Percentiles rank a stretch among this genome's conserved stretches.
Evolutionary conservation across 495 filamentous ascomycete genomes (phyloP).

Genomic region (Aspergillus bridgeri): DNA sequence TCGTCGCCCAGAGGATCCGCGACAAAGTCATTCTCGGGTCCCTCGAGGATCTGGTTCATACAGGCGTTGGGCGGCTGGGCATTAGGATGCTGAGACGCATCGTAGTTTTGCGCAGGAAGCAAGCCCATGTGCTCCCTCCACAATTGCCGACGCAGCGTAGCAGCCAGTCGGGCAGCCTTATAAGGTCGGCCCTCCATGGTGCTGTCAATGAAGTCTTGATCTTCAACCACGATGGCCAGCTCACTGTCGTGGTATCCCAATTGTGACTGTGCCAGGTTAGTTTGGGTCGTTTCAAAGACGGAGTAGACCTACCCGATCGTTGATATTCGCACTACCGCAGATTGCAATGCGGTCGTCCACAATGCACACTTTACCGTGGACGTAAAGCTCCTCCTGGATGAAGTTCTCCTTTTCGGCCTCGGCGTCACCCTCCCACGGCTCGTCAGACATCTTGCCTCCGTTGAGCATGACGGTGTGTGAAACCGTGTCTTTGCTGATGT

Average conservation of each 20-base stretch:
- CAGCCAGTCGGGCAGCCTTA: slow-evolving; percentile 70
- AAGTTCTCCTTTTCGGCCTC: slow-evolving; percentile 79
- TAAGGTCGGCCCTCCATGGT: slow-evolving; percentile 77
- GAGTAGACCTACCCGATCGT: slow-evolving; percentile 64
- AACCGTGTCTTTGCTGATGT: slow-evolving; percentile 61
- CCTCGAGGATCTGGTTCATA: slow-evolving; percentile 63
- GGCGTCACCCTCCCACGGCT: slow-evolving; percentile 66
- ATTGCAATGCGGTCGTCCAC: slow-evolving; percentile 78
- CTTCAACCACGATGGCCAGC: slow-evolving; percentile 88
- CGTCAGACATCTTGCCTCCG: slow-evolving; percentile 60
- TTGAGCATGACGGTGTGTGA: slow-evolving; percentile 79
- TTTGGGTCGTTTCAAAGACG: neutral
- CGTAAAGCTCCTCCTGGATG: slow-evolving; percentile 91
- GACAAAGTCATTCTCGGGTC: slow-evolving; percentile 70
- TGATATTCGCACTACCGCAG: slow-evolving; percentile 88
- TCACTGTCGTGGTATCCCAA: slow-evolving; percentile 88
- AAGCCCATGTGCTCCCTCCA: slow-evolving; percentile 94
- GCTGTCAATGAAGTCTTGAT: slow-evolving; percentile 66
- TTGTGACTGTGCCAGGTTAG: slow-evolving; percentile 56
- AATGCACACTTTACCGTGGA: slow-evolving; percentile 86
- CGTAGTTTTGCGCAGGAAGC: slow-evolving; percentile 67
- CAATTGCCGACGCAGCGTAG: slow-evolving; percentile 76
- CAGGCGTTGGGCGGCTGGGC: slow-evolving; percentile 75
- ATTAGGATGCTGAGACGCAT: slow-evolving; percentile 71
- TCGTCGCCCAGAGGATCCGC: slow-evolving; percentile 75